Percentiles rank a stretch among this genome's conserved stretches.
These are phyloP conservation scores for Adansonia madagascariensis DNA, from an alignment of 441 rosid genomes.

Conservation along the genomic window DNA sequence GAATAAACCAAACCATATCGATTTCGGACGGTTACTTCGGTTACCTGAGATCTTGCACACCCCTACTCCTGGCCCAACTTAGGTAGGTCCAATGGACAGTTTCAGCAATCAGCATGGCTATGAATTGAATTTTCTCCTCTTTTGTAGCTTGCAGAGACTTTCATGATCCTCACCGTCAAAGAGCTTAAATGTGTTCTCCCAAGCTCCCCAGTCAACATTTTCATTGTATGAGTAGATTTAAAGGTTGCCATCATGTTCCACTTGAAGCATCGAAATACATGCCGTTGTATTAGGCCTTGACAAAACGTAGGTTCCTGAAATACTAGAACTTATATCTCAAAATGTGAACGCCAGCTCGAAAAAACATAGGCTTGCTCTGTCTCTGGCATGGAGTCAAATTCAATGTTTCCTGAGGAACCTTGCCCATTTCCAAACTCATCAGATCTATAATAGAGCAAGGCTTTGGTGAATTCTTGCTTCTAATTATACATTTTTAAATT, in stretches of 20 bases:
- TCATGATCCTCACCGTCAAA: slow-evolving; percentile 36
- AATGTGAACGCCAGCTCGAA: slow-evolving; percentile 34
- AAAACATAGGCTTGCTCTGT: not conserved
- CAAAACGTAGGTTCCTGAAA: not conserved
- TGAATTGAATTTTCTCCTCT: slow-evolving; percentile 7
- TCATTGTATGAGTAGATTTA: slow-evolving; percentile 48
- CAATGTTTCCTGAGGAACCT: slow-evolving; percentile 10
- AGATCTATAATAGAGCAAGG: slow-evolving; percentile 33
- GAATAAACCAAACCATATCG: too few species aligned
- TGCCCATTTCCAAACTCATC: not conserved
- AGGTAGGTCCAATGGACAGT: not conserved
- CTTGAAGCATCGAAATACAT: slow-evolving; percentile 48
- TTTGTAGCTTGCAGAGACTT: slow-evolving; percentile 53
- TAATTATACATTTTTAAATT: not conserved
- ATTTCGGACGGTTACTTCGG: too few species aligned
- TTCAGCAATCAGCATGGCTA: not conserved
- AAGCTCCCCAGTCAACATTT: slow-evolving; percentile 38
- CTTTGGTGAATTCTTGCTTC: not conserved
- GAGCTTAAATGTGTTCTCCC: slow-evolving; percentile 51
- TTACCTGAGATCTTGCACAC: too few species aligned
- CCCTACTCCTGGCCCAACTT: not conserved
- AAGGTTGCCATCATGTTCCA: slow-evolving; percentile 55
- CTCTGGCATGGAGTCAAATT: not conserved
- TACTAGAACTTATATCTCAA: slow-evolving; percentile 4
- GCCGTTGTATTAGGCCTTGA: slow-evolving; percentile 32